phyloP scores from a whole-genome alignment of 129 eudicot species.

The Chrysanthemum lavandulifolium region DNA sequence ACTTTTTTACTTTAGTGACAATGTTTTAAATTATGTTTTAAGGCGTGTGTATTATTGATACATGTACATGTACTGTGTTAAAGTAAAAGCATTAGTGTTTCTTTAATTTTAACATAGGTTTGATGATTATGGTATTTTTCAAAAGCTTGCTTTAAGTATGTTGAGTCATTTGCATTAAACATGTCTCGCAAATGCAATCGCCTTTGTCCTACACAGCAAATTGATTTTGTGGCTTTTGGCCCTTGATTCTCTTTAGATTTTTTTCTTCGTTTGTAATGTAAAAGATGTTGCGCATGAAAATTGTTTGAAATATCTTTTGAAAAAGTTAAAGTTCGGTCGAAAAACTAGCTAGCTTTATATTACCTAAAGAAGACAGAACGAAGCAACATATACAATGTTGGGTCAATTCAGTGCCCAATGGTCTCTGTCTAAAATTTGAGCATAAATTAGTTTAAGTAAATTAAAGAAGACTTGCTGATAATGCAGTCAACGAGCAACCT shows the following conservation, averaged over 20 bases:
- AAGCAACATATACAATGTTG: no score
- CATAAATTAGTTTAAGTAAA: no score
- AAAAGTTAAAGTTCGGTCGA: neutral
- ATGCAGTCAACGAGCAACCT: no score
- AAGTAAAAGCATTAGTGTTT: slow-evolving; percentile 28
- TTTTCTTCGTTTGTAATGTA: slow-evolving; percentile 6
- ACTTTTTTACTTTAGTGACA: neutral
- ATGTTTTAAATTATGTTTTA: slow-evolving; percentile 6
- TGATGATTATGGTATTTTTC: slow-evolving; percentile 26
- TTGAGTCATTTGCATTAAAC: slow-evolving; percentile 37
- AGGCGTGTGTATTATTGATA: neutral
- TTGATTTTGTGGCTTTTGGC: slow-evolving; percentile 18
- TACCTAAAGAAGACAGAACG: neutral
- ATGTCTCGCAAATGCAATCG: slow-evolving; percentile 36
- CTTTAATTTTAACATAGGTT: slow-evolving; percentile 30
- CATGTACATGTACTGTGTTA: slow-evolving; percentile 10
- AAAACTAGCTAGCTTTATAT: neutral
- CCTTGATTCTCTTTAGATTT: slow-evolving; percentile 14
- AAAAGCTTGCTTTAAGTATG: slow-evolving; percentile 38
- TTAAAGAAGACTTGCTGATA: no score
- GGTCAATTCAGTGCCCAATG: no score
- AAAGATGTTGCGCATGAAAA: slow-evolving; percentile 4
- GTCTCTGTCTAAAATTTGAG: no score
- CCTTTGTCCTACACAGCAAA: slow-evolving; percentile 23
- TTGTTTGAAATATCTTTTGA: neutral